Base-by-base conservation (phyloP, 148 eudicot species). In the Euryodendron excelsum region DNA sequence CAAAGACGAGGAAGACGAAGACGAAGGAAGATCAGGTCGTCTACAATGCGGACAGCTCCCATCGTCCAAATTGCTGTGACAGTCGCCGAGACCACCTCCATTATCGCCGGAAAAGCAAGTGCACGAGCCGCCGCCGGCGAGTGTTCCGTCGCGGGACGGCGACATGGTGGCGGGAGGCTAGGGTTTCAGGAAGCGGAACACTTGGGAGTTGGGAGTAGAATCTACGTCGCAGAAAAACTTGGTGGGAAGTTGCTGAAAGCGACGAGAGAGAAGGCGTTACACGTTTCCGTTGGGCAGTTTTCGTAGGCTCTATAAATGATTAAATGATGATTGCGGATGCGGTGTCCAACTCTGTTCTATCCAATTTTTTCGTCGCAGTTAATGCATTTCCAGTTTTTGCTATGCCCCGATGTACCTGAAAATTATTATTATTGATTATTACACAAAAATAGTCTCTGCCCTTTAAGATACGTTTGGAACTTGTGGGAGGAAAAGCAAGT, bases 1-100 rank as follows among this genome's bases (percentile, higher is more conserved):
- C 64, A 85, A 59, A 21, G 85, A 89, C 27, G 82, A 87, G 0
- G 90, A 85, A 0, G 97, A 88, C 5, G 91, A 85, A 0, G 93
- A 85, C 0, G 91, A 76, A 8, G 84, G 75, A 25, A 89, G 80
- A 31, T 66, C 75, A 33, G 86, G 77, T 60, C 75, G 65, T 21
- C 79, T 76, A 56, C 92, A 89, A 84, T 91, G 86, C 67, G 82
- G 79, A 53, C 92, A 91, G 34, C 70, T 67, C 61, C 58, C 23
- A 27, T 50, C 23, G 50, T 59, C 34, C 65, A 59, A 39, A 14
- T n/a, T 39, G 66, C 39, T 4, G 1, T 21, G 34, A 36, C 20
- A 64, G 63, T 52, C 64, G 64, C 31, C 64, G 33, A 11, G 63
- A 72, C 33, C 63, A n/a, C 31, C 47, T 72, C 30, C 45, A 56